Evolutionary conservation across 148 eudicot species (phyloP), one percentile per base, ranked within the genome.

Genomic region (Nepenthes gracilis): DNA sequence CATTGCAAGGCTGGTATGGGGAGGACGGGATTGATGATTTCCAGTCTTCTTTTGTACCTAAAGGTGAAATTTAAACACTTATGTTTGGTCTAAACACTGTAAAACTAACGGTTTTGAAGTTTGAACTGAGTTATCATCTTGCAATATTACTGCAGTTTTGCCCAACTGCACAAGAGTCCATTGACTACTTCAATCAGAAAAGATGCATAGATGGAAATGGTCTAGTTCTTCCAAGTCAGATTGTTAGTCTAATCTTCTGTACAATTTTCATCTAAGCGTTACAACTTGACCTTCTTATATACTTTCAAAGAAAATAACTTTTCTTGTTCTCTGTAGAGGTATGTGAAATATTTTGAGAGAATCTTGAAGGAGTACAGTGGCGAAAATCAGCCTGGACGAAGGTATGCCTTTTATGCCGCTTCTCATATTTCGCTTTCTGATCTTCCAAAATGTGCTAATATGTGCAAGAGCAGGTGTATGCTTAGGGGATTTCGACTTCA

Each of bases 1-100:
- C 97, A 92, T 72, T 92, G 96, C 67, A 88, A 88, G 78, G 97
- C 97, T 70, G 96, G 98, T 34, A 85, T 76, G 75, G 98, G 91
- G 67, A 82, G 98, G 78, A 92, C 98, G 35, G 98, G 98, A 61
- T 73, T 92, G 53, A 92, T 92, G 96, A 92, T 86, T 55, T 80
- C 86, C 54, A 80, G 98, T 71, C 87, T 92, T 59, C 98, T 92
- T 66, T 77, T 92, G 68, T 88, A 73, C 66, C 66, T 92, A 59
- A 92, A 85, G 88, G 98, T 88, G 60, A 80, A 68, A 49, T 49
- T 40, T 40, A 40, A 40, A 40, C 36, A 12, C 40, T 77, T 9
- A 54, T 62, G 43, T 64, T 43, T 36, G 7, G 50, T 51, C 33
- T 10, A 43, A 49, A 23, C 57, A 43, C 60, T 55, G 34, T 61